Conservation (phyloP, 331 rosid genomes). For the Acacia pycnantha region DNA sequence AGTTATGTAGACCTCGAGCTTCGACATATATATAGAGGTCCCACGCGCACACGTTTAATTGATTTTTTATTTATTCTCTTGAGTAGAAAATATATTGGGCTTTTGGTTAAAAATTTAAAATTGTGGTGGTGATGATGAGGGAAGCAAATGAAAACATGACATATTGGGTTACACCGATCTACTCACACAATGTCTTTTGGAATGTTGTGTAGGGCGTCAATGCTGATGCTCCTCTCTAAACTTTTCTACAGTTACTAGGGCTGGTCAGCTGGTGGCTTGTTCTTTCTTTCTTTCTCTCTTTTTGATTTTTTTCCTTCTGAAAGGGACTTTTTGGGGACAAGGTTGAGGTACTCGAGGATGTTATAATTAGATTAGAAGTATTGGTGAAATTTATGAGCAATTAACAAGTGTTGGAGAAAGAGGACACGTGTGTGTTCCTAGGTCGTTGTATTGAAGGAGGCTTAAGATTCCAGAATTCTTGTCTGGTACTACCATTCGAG, state of each 20-base stretch:
- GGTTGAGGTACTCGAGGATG: neutral
- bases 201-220: neutral
- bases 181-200: neutral
- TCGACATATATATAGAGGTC: neutral
- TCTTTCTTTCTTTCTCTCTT: neutral
- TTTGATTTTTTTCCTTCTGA: neutral
- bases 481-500: neutral
- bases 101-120: neutral
- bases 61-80: neutral
- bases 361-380: neutral
- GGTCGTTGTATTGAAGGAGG: neutral
- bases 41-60: neutral
- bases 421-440: constrained; percentile 18
- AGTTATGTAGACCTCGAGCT: neutral
- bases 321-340: neutral
- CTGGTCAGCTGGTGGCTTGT: neutral
- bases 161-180: neutral
- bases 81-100: neutral
- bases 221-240: neutral
- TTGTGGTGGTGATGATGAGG: constrained; percentile 18
- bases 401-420: neutral
- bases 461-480: neutral
- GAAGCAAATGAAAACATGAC: constrained; percentile 11
- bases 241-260: neutral
- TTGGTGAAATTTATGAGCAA: constrained; percentile 15